Evolutionary conservation across 352 stramenopile species (phyloP).

Genomic region (Nothophytophthora sp.): DNA sequence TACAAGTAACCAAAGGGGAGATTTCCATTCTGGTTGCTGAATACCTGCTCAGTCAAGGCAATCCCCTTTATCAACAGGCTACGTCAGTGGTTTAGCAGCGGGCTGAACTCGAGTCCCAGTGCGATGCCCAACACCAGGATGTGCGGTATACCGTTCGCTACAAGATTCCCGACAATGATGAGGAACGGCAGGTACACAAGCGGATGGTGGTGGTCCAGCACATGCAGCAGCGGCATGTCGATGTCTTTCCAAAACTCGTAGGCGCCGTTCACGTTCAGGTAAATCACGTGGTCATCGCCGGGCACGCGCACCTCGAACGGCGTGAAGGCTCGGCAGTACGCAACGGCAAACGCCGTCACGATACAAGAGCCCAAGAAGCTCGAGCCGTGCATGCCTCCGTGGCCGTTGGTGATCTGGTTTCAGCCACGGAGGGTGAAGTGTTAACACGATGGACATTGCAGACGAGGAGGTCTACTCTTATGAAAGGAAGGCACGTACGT

Average conservation of each 20-base stretch:
- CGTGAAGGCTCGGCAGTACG: constrained; percentile 55
- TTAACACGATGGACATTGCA: too few species aligned
- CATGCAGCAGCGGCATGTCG: constrained; percentile 66
- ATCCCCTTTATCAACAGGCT: too few species aligned
- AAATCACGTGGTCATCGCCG: constrained; percentile 68
- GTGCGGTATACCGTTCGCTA: constrained; percentile 76
- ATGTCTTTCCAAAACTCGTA: constrained; percentile 89
- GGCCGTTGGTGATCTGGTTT: constrained; percentile 54
- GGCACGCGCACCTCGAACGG: constrained; percentile 70
- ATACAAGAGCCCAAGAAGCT: constrained; percentile 63
- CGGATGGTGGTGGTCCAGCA: constrained; percentile 71
- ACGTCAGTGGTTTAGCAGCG: constrained; percentile 46
- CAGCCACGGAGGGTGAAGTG: too few species aligned
- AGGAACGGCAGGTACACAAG: constrained; percentile 76
- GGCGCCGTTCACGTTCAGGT: constrained; percentile 81
- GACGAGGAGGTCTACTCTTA: too few species aligned
- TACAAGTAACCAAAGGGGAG: too few species aligned
- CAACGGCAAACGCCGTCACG: constrained; percentile 64
- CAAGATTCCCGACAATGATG: constrained; percentile 57
- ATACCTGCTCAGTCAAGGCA: too few species aligned
- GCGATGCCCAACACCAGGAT: constrained; percentile 63
- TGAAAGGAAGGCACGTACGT: constrained; percentile 33
- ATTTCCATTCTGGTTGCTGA: too few species aligned
- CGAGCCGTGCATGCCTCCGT: constrained; percentile 72
- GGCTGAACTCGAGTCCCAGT: constrained; percentile 55